phyloP scores from a whole-genome alignment of 352 stramenopile species.

The Halophytophthora batemanensis region DNA sequence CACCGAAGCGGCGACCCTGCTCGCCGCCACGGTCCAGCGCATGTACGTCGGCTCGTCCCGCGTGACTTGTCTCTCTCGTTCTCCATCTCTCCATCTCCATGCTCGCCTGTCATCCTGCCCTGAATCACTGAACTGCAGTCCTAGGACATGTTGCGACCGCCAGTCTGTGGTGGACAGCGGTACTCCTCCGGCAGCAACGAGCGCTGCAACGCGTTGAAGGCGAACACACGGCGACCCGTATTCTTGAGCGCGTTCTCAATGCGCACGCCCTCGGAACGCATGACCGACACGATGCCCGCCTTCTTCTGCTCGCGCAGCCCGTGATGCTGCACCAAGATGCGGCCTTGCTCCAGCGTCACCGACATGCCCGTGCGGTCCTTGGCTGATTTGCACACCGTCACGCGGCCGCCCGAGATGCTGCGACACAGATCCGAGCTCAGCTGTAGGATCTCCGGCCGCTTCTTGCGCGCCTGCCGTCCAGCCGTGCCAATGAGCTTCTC shows the following conservation, averaged over 20 bases:
- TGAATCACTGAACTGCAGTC: background rate
- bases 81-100: conserved; percentile 16
- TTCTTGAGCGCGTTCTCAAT: conserved; percentile 88
- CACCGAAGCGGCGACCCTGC: conserved; percentile 8
- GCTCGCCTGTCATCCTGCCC: conserved; percentile 8
- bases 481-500: conserved; percentile 72
- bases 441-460: conserved; percentile 84
- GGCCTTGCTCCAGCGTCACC: conserved; percentile 93
- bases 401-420: conserved; percentile 80
- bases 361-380: conserved; percentile 98
- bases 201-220: conserved; percentile 83
- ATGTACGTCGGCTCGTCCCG: no score
- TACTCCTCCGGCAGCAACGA: conserved; percentile 83
- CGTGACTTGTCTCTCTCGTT: conserved; percentile 1
- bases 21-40: background rate
- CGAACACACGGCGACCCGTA: conserved; percentile 75
- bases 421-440: conserved; percentile 80
- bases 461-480: conserved; percentile 68
- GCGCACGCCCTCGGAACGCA: conserved; percentile 79
- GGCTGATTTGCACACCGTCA: conserved; percentile 97
- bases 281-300: conserved; percentile 71
- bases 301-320: conserved; percentile 70
- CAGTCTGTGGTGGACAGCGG: conserved; percentile 74
- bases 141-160: conserved; percentile 78
- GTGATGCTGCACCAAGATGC: conserved; percentile 82